Evolutionary conservation across 2,329 filamentous ascomycete genomes (phyloP).

Genomic region (Corynespora cassiicola): DNA sequence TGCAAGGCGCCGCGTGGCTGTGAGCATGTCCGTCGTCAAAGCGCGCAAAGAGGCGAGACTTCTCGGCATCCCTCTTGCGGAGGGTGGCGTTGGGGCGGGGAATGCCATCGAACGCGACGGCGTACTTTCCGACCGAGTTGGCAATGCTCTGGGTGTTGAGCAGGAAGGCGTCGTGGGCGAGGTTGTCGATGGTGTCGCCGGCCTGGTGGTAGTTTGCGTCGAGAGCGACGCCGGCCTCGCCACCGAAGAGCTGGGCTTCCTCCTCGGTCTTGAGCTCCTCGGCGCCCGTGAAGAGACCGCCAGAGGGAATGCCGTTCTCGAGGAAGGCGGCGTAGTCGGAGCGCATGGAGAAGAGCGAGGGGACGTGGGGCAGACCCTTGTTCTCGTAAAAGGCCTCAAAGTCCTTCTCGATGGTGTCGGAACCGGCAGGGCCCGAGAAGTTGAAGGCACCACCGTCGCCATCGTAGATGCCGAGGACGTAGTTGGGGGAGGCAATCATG

Average conservation of each 20-base stretch:
- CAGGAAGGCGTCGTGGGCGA: slow-evolving; percentile 44
- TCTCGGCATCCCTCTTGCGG: slow-evolving; percentile 38
- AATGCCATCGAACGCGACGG: slow-evolving; percentile 43
- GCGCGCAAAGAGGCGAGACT: slow-evolving; percentile 22
- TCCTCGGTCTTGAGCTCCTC: slow-evolving; percentile 48
- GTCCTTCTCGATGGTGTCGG: slow-evolving; percentile 42
- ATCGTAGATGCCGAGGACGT: slow-evolving; percentile 48
- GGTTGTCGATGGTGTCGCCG: slow-evolving; percentile 45
- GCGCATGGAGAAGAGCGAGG: slow-evolving; percentile 46
- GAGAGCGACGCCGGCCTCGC: slow-evolving; percentile 43
- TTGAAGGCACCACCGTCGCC: slow-evolving; percentile 47
- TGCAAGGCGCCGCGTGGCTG: slow-evolving; percentile 19
- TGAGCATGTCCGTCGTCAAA: slow-evolving; percentile 37
- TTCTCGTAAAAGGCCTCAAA: slow-evolving; percentile 44
- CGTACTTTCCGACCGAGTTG: slow-evolving; percentile 47
- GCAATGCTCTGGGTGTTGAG: slow-evolving; percentile 48
- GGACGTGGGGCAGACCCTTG: slow-evolving; percentile 37
- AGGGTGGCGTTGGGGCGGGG: slow-evolving; percentile 33
- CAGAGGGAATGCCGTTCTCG: slow-evolving; percentile 47
- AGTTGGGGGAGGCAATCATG: slow-evolving; percentile 51
- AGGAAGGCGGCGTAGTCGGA: slow-evolving; percentile 52
- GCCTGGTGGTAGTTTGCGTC: slow-evolving; percentile 47
- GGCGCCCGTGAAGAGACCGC: slow-evolving; percentile 50
- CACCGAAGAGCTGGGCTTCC: slow-evolving; percentile 45
- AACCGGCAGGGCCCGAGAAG: slow-evolving; percentile 43